phyloP scores from a whole-genome alignment of 345 rosid species.

The Acer negundo region DNA sequence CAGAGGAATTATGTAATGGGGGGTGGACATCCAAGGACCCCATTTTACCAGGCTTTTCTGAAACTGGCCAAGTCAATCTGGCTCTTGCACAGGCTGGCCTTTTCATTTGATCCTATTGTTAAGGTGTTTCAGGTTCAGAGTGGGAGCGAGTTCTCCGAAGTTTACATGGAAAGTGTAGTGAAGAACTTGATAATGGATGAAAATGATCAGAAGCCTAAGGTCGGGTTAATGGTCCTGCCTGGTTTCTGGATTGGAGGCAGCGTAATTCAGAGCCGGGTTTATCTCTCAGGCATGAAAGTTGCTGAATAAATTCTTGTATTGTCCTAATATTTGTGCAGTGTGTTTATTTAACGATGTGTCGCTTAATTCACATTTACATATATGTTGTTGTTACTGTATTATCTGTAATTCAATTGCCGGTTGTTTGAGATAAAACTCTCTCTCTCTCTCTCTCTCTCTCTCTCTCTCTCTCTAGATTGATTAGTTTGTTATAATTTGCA shows the following conservation, averaged over 20 bases:
- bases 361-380: not conserved
- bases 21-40: conserved; percentile 82
- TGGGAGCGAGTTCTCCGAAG: conserved; percentile 72
- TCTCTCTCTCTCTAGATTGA: not conserved
- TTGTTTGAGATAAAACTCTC: conserved; percentile 17
- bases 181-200: conserved; percentile 63
- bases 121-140: conserved; percentile 69
- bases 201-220: conserved; percentile 50
- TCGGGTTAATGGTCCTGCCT: conserved; percentile 85
- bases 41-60: conserved; percentile 73
- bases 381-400: conserved; percentile 22
- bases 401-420: conserved; percentile 15
- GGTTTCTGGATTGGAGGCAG: conserved; percentile 80
- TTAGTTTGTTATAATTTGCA: too few relatives aligned
- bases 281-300: conserved; percentile 71
- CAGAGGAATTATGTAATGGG: conserved; percentile 67
- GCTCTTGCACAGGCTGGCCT: conserved; percentile 79
- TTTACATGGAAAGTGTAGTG: conserved; percentile 78
- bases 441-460: not conserved
- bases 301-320: conserved; percentile 40
- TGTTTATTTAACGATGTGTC: conserved; percentile 12
- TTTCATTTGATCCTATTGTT: conserved; percentile 65
- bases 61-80: conserved; percentile 77
- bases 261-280: conserved; percentile 73
- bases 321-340: conserved; percentile 13